Percentiles rank a stretch among this genome's conserved stretches.
Conservation (phyloP, 768 basidiomycete genomes). For the Naematelia aurantialba region DNA sequence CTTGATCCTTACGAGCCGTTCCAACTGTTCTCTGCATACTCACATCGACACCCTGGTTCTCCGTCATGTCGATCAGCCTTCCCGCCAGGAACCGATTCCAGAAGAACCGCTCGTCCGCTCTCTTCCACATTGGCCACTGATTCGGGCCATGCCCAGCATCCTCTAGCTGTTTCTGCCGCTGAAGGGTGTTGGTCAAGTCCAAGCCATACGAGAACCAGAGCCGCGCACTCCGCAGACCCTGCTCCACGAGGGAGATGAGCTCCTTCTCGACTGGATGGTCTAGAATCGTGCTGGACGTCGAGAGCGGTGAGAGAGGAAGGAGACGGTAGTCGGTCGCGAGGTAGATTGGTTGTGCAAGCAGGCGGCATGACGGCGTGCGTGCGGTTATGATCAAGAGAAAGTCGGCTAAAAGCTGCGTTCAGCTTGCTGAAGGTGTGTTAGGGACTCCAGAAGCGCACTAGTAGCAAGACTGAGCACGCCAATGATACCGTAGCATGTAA, state of each 20-base stretch:
- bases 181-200: slow-evolving; percentile 82
- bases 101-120: slow-evolving; percentile 96
- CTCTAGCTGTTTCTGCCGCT: slow-evolving; percentile 68
- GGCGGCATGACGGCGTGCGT: slow-evolving; percentile 68
- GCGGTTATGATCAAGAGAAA: slow-evolving; percentile 85
- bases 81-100: slow-evolving; percentile 83
- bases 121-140: slow-evolving; percentile 40
- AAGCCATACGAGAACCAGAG: slow-evolving; percentile 88
- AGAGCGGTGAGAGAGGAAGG: slow-evolving; percentile 72
- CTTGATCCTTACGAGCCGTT: slow-evolving; percentile 4
- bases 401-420: slow-evolving; percentile 63
- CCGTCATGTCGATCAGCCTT: slow-evolving; percentile 60
- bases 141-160: slow-evolving; percentile 54
- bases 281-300: slow-evolving; percentile 61
- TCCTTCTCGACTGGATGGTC: slow-evolving; percentile 85
- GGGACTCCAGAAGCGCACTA: slow-evolving; percentile 39
- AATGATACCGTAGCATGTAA: slow-evolving; percentile 54
- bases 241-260: slow-evolving; percentile 76
- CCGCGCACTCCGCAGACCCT: slow-evolving; percentile 72
- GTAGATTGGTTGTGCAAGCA: slow-evolving; percentile 83
- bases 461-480: slow-evolving; percentile 54
- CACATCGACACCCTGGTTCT: slow-evolving; percentile 64
- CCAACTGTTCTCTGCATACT: slow-evolving; percentile 45
- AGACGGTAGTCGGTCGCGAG: slow-evolving; percentile 86
- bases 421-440: not conserved